Evolutionary conservation across 106 monocot genomes (phyloP).

Genomic region (Alisma plantagoaquatica): DNA sequence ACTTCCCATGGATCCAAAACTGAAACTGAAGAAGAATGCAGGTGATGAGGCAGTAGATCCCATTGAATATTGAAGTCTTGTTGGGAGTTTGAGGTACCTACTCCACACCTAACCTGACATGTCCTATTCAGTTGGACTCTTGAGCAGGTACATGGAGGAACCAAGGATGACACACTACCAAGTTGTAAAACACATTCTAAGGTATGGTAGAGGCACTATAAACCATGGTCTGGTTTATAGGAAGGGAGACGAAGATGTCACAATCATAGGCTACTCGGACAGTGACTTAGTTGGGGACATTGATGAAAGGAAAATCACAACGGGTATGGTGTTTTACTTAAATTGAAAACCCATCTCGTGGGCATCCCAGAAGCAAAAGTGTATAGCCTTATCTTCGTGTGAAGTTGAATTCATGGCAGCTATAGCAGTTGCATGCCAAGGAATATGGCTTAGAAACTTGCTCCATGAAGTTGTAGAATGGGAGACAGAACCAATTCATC

Average conservation of each 20-base stretch:
- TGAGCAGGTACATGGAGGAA: slow-evolving; percentile 4
- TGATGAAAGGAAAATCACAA: neutral
- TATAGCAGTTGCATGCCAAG: neutral
- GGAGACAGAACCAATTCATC: neutral
- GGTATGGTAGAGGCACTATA: neutral
- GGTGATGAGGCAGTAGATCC: neutral
- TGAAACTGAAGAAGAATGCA: neutral
- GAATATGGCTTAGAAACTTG: neutral
- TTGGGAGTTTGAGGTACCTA: neutral
- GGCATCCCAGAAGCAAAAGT: neutral
- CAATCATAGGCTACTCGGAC: neutral
- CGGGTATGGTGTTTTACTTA: neutral
- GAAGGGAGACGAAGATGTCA: neutral
- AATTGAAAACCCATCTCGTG: neutral
- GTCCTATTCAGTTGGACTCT: neutral
- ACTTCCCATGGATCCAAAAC: slow-evolving; percentile 1
- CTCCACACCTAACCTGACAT: neutral
- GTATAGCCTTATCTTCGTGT: neutral
- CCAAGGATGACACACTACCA: neutral
- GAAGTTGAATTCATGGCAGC: neutral
- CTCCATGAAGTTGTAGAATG: neutral
- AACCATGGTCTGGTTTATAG: neutral
- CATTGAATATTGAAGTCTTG: neutral
- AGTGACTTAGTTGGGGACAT: no score
- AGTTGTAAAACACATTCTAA: slow-evolving; percentile 1